phyloP scores from a whole-genome alignment of 1,284 basidiomycete species.

The Omphalotus olearius region DNA sequence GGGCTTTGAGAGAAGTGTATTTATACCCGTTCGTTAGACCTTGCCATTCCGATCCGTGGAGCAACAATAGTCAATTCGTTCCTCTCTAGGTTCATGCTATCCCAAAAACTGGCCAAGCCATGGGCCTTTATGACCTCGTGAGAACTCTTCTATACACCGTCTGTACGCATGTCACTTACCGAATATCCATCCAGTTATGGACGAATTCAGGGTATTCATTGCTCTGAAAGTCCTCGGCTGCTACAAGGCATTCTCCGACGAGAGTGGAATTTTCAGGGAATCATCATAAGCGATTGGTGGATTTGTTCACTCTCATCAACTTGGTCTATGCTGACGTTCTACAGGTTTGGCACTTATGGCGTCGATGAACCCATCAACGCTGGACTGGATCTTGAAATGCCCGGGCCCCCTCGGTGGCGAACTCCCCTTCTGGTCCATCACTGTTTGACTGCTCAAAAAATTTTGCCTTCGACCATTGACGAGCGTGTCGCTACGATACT shows the following conservation, averaged over 20 bases:
- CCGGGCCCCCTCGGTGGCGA: constrained; percentile 47
- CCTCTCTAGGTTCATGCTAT: constrained; percentile 54
- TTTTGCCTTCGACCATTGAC: constrained; percentile 48
- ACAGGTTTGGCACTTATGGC: constrained; percentile 36
- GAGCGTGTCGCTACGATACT: constrained; percentile 52
- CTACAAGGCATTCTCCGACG: constrained; percentile 56
- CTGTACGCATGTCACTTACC: background rate
- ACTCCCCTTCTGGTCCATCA: constrained; percentile 51
- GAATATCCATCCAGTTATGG: constrained; percentile 45
- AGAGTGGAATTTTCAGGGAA: constrained; percentile 66
- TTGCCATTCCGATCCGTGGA: background rate
- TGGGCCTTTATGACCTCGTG: constrained; percentile 64
- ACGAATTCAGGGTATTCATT: constrained; percentile 58
- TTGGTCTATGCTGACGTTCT: constrained; percentile 4
- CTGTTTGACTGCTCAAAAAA: constrained; percentile 53
- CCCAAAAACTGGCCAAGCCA: constrained; percentile 55
- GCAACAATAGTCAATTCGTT: no score
- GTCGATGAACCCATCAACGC: constrained; percentile 15
- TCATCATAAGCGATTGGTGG: constrained; percentile 66
- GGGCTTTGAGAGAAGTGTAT: constrained; percentile 68
- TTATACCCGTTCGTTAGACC: constrained; percentile 53
- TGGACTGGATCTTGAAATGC: constrained; percentile 17
- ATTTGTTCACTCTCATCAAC: constrained; percentile 10
- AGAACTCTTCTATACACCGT: constrained; percentile 9
- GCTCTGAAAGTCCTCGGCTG: constrained; percentile 53